Evolutionary conservation across 2,329 filamentous ascomycete genomes (phyloP).

Genomic region (Bipolaris oryzae): DNA sequence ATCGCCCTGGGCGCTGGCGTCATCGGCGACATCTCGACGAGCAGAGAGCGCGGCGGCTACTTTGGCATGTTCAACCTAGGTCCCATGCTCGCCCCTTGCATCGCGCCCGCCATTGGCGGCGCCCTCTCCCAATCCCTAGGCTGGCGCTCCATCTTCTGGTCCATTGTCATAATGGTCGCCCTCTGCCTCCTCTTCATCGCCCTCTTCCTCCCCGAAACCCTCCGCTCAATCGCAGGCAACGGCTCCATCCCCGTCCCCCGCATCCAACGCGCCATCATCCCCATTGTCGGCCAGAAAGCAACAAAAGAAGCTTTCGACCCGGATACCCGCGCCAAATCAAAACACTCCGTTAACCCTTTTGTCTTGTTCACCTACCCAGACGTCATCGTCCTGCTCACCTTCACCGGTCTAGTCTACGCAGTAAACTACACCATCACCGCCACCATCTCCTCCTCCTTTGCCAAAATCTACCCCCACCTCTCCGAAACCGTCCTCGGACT

Average conservation of each 20-base stretch:
- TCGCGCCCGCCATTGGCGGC: slow-evolving; percentile 44
- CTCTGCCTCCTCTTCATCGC: slow-evolving; percentile 42
- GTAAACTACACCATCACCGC: slow-evolving; percentile 43
- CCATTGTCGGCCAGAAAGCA: slow-evolving; percentile 32
- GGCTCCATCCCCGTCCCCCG: slow-evolving; percentile 34
- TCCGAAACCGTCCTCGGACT: slow-evolving; percentile 35
- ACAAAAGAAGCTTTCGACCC: slow-evolving; percentile 12
- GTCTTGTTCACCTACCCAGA: slow-evolving; percentile 37
- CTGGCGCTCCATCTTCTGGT: slow-evolving; percentile 49
- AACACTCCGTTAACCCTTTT: slow-evolving; percentile 36
- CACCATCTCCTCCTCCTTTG: slow-evolving; percentile 36
- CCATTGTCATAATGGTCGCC: slow-evolving; percentile 49
- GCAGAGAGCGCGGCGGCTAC: slow-evolving; percentile 72
- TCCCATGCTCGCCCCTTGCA: slow-evolving; percentile 43
- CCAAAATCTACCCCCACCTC: slow-evolving; percentile 30
- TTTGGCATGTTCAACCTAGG: slow-evolving; percentile 68
- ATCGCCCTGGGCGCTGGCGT: slow-evolving; percentile 70
- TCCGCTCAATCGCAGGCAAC: slow-evolving; percentile 51
- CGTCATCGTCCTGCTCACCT: slow-evolving; percentile 53
- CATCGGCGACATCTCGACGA: slow-evolving; percentile 73
- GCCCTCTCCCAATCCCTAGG: slow-evolving; percentile 42
- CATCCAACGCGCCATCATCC: slow-evolving; percentile 29
- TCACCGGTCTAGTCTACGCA: slow-evolving; percentile 38
- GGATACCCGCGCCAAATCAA: slow-evolving; percentile 22
- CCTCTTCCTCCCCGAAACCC: slow-evolving; percentile 51